Evolutionary conservation across 305 asterid genomes (phyloP).

Genomic region (Plantago lanceolata): DNA sequence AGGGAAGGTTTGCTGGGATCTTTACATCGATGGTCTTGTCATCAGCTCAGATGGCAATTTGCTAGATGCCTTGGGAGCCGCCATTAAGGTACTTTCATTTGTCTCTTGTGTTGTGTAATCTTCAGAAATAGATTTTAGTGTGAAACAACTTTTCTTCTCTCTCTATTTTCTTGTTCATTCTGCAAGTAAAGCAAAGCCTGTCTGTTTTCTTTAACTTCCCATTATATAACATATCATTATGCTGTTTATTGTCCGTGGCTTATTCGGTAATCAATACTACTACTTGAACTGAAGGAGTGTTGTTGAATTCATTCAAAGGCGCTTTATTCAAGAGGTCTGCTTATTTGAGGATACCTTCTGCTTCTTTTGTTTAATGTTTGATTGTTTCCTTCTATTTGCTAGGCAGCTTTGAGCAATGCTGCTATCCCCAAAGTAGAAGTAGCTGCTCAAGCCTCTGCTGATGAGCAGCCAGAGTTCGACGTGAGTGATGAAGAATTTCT

Average conservation of each 20-base stretch:
- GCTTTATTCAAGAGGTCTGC: background rate
- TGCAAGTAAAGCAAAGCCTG: background rate
- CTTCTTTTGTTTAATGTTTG: background rate
- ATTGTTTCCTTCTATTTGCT: constrained; percentile 16
- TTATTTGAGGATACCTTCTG: background rate
- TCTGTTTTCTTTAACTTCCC: background rate
- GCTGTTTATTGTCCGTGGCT: constrained; percentile 3
- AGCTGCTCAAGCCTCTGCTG: constrained; percentile 45
- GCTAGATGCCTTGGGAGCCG: constrained; percentile 84
- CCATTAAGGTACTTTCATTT: constrained; percentile 56
- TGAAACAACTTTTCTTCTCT: constrained; percentile 7
- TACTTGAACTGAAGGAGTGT: background rate
- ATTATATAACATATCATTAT: background rate
- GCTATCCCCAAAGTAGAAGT: constrained; percentile 81
- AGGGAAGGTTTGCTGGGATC: constrained; percentile 95
- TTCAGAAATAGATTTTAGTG: background rate
- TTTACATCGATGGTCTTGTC: constrained; percentile 78
- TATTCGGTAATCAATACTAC: background rate
- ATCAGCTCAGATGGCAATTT: constrained; percentile 89
- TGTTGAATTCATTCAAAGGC: background rate
- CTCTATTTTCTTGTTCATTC: background rate
- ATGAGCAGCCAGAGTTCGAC: constrained; percentile 77
- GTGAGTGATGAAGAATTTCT: constrained; percentile 77
- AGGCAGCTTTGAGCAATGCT: constrained; percentile 88
- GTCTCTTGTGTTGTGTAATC: constrained; percentile 12